Conservation (phyloP, 139 green algal species). For the Tetradesmus lagerheimii region DNA sequence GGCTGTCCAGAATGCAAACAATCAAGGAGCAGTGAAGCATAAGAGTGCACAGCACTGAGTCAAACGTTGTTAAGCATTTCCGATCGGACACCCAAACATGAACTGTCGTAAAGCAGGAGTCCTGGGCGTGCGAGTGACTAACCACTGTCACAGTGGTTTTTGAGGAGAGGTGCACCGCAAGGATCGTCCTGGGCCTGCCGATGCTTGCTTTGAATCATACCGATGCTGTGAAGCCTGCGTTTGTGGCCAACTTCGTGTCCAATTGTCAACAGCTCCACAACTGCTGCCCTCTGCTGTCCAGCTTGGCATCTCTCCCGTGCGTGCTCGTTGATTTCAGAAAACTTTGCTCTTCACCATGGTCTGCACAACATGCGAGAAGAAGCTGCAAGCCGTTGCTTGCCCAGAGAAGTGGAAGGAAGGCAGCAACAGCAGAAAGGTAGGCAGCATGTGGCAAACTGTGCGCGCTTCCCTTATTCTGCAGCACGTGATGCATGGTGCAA, state of each 20-base stretch:
- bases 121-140: too few species aligned
- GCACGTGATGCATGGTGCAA: neutral
- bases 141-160: neutral
- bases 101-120: too few species aligned
- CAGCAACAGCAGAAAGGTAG: slow-evolving; percentile 55
- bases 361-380: slow-evolving; percentile 83
- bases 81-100: neutral
- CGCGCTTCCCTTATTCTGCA: neutral
- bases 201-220: too few species aligned
- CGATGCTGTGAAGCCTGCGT: too few species aligned
- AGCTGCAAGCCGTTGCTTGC: slow-evolving; percentile 67
- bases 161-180: too few species aligned
- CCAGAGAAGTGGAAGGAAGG: slow-evolving; percentile 83
- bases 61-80: too few species aligned
- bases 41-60: neutral
- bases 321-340: too few species aligned
- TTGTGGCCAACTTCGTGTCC: too few species aligned
- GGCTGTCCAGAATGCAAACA: neutral
- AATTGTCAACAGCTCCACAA: too few species aligned
- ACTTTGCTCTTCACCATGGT: slow-evolving; percentile 64
- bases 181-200: too few species aligned
- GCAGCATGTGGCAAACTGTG: neutral
- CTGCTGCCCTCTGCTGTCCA: neutral
- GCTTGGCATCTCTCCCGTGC: too few species aligned
- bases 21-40: neutral